Evolutionary conservation across 495 filamentous ascomycete species (phyloP).

Genomic region (Mycothermus thermophilus): DNA sequence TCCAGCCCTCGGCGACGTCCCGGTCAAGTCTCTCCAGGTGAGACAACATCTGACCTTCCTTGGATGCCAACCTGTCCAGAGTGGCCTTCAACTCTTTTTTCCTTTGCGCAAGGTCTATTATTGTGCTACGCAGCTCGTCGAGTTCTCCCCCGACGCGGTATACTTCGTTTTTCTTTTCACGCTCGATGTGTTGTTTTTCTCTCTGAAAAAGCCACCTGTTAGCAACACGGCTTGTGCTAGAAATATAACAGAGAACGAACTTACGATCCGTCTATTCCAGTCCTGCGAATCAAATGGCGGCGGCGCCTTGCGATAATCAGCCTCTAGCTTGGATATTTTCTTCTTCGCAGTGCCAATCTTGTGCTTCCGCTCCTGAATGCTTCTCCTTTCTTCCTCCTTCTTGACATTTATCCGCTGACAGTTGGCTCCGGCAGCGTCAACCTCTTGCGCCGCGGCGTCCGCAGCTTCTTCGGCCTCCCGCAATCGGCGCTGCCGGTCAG

Average conservation of each 20-base stretch:
- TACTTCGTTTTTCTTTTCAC: conserved; percentile 19
- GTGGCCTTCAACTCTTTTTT: conserved; percentile 21
- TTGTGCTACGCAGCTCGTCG: too few species aligned
- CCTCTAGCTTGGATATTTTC: conserved; percentile 31
- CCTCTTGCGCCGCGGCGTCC: conserved; percentile 30
- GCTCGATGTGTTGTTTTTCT: conserved; percentile 30
- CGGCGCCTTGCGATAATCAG: conserved; percentile 30
- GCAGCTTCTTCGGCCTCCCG: conserved; percentile 39
- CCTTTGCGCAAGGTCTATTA: too few species aligned
- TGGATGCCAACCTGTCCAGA: conserved; percentile 52
- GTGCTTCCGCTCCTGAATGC: conserved; percentile 34
- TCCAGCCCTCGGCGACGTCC: conserved; percentile 58
- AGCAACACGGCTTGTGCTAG: background rate
- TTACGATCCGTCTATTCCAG: conserved; percentile 42
- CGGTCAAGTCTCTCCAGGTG: conserved; percentile 41
- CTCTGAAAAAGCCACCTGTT: conserved; percentile 8
- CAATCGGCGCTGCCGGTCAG: conserved; percentile 36
- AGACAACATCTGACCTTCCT: conserved; percentile 57
- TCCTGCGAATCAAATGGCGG: conserved; percentile 34
- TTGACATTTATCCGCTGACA: conserved; percentile 32
- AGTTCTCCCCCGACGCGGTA: too few species aligned
- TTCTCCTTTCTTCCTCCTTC: conserved; percentile 42
- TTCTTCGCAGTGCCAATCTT: conserved; percentile 32
- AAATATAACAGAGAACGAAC: too few species aligned
- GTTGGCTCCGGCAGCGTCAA: conserved; percentile 39